These are phyloP conservation scores for Apiospora hydei DNA, from an alignment of 2,329 filamentous ascomycete genomes.

Conservation along the genomic window DNA sequence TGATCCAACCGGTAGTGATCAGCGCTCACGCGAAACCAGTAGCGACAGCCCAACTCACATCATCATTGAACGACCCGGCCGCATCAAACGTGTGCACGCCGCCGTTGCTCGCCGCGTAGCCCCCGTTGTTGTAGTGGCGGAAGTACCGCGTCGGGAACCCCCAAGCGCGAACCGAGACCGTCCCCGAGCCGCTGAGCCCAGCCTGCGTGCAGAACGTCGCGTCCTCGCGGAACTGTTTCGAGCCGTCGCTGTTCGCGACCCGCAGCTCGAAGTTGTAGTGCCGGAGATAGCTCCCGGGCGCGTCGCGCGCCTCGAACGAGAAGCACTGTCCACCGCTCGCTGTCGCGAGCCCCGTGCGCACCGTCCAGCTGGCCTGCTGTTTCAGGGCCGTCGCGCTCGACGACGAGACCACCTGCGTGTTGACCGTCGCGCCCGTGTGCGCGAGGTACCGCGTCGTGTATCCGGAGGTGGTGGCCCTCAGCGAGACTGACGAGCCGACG, in stretches of 20 bases:
- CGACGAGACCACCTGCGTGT: slow-evolving; percentile 62
- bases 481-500: slow-evolving; percentile 57
- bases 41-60: slow-evolving; percentile 59
- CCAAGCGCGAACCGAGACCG: slow-evolving; percentile 62
- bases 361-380: slow-evolving; percentile 59
- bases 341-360: slow-evolving; percentile 56
- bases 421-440: slow-evolving; percentile 57
- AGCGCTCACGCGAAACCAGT: slow-evolving; percentile 48
- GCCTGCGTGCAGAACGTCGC: slow-evolving; percentile 67
- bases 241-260: slow-evolving; percentile 59
- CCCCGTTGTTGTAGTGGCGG: slow-evolving; percentile 58
- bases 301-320: slow-evolving; percentile 67
- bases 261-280: slow-evolving; percentile 61
- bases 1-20: background rate
- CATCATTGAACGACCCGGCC: slow-evolving; percentile 56
- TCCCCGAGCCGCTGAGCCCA: slow-evolving; percentile 58
- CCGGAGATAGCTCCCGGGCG: slow-evolving; percentile 64
- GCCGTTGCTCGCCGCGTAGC: slow-evolving; percentile 38
- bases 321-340: slow-evolving; percentile 60
- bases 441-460: slow-evolving; percentile 62
- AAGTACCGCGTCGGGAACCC: slow-evolving; percentile 66
- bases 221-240: slow-evolving; percentile 65
- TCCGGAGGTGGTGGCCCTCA: slow-evolving; percentile 62
- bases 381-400: slow-evolving; percentile 58
- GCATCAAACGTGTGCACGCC: slow-evolving; percentile 56